Conservation (phyloP, 1,284 basidiomycete species). For the Cystobasidium pallidum region DNA sequence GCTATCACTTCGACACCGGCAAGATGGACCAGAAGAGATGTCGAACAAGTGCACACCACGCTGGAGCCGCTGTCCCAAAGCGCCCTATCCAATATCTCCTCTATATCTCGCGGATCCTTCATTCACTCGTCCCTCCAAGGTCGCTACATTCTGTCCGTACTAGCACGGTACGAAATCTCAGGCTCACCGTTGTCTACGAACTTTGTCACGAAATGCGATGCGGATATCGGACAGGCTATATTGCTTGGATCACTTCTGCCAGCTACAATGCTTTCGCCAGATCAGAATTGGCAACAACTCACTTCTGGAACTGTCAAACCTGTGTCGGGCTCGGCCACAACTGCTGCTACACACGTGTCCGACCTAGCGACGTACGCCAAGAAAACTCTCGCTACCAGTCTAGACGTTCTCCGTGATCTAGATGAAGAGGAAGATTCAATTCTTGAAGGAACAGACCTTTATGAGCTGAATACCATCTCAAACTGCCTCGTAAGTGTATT, state of each 20-base stretch:
- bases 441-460: slow-evolving; percentile 65
- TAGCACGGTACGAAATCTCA: slow-evolving; percentile 73
- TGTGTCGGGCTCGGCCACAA: not conserved
- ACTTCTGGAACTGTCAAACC: slow-evolving; percentile 5
- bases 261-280: slow-evolving; percentile 4
- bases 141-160: slow-evolving; percentile 62
- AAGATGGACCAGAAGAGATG: slow-evolving; percentile 68
- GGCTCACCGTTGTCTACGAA: slow-evolving; percentile 81
- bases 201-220: slow-evolving; percentile 80
- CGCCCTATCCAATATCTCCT: slow-evolving; percentile 68
- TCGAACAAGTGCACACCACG: slow-evolving; percentile 66
- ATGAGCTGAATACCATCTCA: slow-evolving; percentile 82
- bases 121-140: slow-evolving; percentile 59
- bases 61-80: slow-evolving; percentile 66
- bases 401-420: slow-evolving; percentile 16
- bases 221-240: slow-evolving; percentile 73
- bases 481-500: slow-evolving; percentile 68
- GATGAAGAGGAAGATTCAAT: slow-evolving; percentile 41
- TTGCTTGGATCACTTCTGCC: slow-evolving; percentile 1
- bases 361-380: slow-evolving; percentile 47
- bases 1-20: slow-evolving; percentile 78
- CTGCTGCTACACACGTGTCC: slow-evolving; percentile 48
- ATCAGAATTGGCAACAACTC: slow-evolving; percentile 24
- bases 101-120: slow-evolving; percentile 58
- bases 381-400: not conserved